These are phyloP conservation scores for Polyplosphaeria fusca DNA, from an alignment of 495 filamentous ascomycete genomes.

Conservation along the genomic window DNA sequence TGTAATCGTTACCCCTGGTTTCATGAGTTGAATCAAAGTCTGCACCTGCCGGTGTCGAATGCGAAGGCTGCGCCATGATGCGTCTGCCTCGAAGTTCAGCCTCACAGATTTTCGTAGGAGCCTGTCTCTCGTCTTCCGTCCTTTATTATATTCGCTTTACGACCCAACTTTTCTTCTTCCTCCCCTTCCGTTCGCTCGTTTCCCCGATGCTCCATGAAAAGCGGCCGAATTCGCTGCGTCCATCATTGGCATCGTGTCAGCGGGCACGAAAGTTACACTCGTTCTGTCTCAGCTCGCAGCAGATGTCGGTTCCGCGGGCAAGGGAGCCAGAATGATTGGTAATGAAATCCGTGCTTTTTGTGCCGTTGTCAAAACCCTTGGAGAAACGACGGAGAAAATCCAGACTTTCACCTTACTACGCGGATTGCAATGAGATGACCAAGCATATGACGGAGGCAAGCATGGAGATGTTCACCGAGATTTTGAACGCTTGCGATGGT, in stretches of 20 bases:
- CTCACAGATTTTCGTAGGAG: too few relatives aligned
- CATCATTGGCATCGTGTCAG: conserved; percentile 26
- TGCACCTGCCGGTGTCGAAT: too few relatives aligned
- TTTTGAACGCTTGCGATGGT: conserved; percentile 7
- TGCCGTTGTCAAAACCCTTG: conserved; percentile 16
- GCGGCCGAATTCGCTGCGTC: conserved; percentile 21
- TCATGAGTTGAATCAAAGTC: too few relatives aligned
- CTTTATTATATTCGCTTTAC: too few relatives aligned
- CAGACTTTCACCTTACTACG: conserved; percentile 16
- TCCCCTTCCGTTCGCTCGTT: too few relatives aligned
- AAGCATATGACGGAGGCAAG: conserved; percentile 19
- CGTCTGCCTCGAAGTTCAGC: too few relatives aligned
- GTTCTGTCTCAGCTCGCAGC: conserved; percentile 22
- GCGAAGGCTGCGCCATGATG: too few relatives aligned
- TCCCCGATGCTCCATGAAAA: too few relatives aligned
- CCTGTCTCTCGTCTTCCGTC: too few relatives aligned
- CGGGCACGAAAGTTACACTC: conserved; percentile 19
- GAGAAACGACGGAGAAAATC: conserved; percentile 11
- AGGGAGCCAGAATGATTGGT: conserved; percentile 19
- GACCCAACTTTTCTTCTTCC: too few relatives aligned
- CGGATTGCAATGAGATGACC: conserved; percentile 15
- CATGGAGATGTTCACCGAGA: conserved; percentile 26
- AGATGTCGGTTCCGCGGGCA: conserved; percentile 19
- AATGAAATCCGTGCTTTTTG: conserved; percentile 16
- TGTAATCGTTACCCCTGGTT: too few relatives aligned